These are phyloP conservation scores for Heritiera littoralis DNA, from an alignment of 345 rosid genomes.

Conservation along the genomic window DNA sequence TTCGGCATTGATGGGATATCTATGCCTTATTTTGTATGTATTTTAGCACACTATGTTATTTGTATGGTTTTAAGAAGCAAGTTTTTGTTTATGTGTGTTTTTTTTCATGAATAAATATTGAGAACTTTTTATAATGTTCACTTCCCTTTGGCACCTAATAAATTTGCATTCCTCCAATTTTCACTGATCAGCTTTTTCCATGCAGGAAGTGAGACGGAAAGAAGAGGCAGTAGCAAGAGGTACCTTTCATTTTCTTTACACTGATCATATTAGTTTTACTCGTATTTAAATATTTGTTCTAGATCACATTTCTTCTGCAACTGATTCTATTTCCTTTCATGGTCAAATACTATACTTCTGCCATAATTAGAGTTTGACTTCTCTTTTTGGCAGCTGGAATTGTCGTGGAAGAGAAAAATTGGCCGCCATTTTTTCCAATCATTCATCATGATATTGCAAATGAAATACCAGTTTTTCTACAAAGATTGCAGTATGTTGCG, in stretches of 20 bases:
- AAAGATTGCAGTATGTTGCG: slow-evolving; percentile 70
- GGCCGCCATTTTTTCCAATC: slow-evolving; percentile 88
- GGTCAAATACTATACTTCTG: slow-evolving; percentile 8
- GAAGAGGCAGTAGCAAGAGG: slow-evolving; percentile 99
- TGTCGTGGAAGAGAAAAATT: slow-evolving; percentile 75
- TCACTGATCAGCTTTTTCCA: slow-evolving; percentile 19
- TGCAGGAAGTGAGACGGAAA: slow-evolving; percentile 74
- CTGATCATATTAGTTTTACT: slow-evolving; percentile 1
- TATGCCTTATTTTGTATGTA: too few species aligned
- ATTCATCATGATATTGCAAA: slow-evolving; percentile 87
- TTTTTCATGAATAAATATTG: neutral
- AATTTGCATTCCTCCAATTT: slow-evolving; percentile 4
- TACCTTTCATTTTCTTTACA: slow-evolving; percentile 24
- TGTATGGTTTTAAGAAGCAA: neutral
- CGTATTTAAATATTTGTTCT: neutral
- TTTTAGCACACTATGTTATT: neutral
- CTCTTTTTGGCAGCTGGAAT: slow-evolving; percentile 61
- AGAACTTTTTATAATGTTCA: neutral
- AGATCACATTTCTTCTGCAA: neutral
- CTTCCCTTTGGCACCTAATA: neutral
- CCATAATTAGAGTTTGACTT: slow-evolving; percentile 1
- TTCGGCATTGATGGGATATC: neutral
- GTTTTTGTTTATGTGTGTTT: neutral
- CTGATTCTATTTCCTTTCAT: slow-evolving; percentile 11
- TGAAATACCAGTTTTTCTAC: slow-evolving; percentile 85